Conservation (phyloP, 331 rosid genomes). For the Spiraea crenata region DNA sequence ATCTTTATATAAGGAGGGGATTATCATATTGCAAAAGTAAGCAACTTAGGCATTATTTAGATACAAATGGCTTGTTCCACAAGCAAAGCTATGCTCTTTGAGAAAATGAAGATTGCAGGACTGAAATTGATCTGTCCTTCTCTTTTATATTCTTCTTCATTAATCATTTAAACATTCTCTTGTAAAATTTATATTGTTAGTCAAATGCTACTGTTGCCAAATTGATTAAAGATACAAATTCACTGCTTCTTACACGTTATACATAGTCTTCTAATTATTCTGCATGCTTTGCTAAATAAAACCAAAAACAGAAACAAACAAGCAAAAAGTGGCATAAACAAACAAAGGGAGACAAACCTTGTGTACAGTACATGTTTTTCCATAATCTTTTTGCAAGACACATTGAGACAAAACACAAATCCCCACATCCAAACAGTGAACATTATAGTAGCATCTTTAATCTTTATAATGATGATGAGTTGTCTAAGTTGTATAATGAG, state of each 20-base stretch:
- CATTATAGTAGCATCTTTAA: neutral
- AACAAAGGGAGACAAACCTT: neutral
- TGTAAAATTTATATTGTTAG: no score
- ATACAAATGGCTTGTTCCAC: conserved; percentile 5
- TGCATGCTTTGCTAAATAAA: neutral
- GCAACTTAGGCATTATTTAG: neutral
- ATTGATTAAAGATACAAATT: no score
- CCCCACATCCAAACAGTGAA: conserved; percentile 12
- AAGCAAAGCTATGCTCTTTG: conserved; percentile 1
- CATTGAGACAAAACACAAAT: conserved; percentile 17
- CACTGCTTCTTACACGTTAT: no score
- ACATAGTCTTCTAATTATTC: neutral
- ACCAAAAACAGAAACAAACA: neutral
- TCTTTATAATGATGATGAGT: conserved; percentile 11
- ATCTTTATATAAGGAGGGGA: neutral
- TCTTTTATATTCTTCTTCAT: no score
- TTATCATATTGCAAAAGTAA: neutral
- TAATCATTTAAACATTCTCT: no score
- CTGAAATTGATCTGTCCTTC: neutral
- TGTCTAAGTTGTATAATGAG: neutral
- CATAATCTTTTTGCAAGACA: neutral
- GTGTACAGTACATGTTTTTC: neutral
- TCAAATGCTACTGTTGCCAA: no score
- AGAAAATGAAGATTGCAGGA: no score
- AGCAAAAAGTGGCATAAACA: neutral